Conservation (phyloP, 345 rosid species). For the Laguncularia racemosa region DNA sequence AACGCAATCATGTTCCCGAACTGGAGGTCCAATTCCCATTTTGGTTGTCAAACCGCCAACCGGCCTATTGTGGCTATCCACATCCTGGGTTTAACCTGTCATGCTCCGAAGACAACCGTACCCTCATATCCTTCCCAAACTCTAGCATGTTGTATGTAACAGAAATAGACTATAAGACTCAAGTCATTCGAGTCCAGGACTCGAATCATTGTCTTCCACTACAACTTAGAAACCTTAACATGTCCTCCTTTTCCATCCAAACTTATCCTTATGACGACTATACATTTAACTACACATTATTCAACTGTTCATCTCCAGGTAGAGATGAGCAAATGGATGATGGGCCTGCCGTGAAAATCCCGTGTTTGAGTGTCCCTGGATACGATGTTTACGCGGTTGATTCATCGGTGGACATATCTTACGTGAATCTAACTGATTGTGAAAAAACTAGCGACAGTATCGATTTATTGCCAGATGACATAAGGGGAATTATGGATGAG, state of each 20-base stretch:
- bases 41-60: slow-evolving; percentile 10
- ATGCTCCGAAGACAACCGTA: slow-evolving; percentile 7
- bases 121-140: slow-evolving; percentile 15
- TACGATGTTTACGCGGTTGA: too few species aligned
- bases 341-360: background rate
- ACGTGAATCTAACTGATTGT: too few species aligned
- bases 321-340: background rate
- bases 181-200: slow-evolving; percentile 3
- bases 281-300: background rate
- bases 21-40: slow-evolving; percentile 19
- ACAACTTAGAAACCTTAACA: slow-evolving; percentile 2
- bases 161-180: slow-evolving; percentile 11
- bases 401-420: too few species aligned
- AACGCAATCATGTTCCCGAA: slow-evolving; percentile 6
- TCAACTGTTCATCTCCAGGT: slow-evolving; percentile 7
- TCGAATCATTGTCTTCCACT: slow-evolving; percentile 11
- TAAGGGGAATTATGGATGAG: too few species aligned
- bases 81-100: slow-evolving; percentile 16
- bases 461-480: too few species aligned
- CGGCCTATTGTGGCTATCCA: slow-evolving; percentile 11
- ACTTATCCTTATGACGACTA: background rate
- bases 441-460: too few species aligned
- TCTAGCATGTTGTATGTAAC: slow-evolving; percentile 7
- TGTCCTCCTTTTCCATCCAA: slow-evolving; percentile 6
- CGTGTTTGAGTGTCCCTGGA: too few species aligned